Evolutionary conservation across 2,329 filamentous ascomycete genomes (phyloP), one percentile per base, ranked within the genome.

Genomic region (Microsporum ferrugineum): DNA sequence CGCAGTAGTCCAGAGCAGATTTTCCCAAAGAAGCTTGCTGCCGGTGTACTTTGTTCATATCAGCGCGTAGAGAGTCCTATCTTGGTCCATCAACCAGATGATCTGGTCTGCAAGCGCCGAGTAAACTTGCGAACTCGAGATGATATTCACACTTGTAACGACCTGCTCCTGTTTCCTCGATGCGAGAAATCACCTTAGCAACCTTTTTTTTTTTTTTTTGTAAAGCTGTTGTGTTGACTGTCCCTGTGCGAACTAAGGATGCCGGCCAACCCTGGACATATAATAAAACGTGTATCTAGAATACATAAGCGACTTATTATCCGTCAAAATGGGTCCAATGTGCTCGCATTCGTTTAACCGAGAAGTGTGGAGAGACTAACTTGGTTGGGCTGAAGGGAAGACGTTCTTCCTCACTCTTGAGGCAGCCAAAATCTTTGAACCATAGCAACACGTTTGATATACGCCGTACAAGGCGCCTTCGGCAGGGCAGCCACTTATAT

Each of bases 401-500:
- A 10, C 23, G 10, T 31, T n/a, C 31, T 7, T n/a, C 29, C 27
- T 34, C 29, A n/a, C 10, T n/a, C 14, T 6, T 33, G 3, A 34
- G 49, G 31, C 31, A 12, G 4, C 7, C 27, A 33, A 23, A 23
- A 1, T 23, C 17, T 23, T 23, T n/a, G 27, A 12, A 31, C 27
- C 12, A 27, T 34, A 27, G 12, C 49, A 53, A 14, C 14, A 12
- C 49, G 17, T 47, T 47, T 29, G 43, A 53, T 53, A 34, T 53
- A 31, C 12, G 23, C 49, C 49, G n/a, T 43, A 14, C n/a, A 43
- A 17, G 10, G 12, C n/a, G n/a, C 29, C 12, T 29, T 53, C 49
- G 49, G 14, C 49, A 53, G 31, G 31, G 49, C 49, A 53, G 29
- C 49, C 49, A 53, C 49, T 53, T 34, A 53, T 53, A 53, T 53